Base-by-base conservation (phyloP, 768 basidiomycete species). In the Pleurotus djamor region DNA sequence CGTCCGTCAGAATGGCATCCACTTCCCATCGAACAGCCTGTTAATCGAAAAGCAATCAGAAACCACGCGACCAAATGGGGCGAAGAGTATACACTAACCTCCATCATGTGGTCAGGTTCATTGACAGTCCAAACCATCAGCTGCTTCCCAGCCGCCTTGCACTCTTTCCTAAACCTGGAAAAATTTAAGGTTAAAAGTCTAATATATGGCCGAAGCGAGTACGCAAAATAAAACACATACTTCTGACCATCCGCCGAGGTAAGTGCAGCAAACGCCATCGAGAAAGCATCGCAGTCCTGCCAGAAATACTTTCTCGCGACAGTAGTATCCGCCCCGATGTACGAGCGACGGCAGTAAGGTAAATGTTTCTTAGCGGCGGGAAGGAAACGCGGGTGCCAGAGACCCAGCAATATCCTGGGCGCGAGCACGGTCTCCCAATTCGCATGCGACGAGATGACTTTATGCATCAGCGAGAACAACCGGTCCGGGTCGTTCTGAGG, bases 91-190 rank as follows among this genome's bases (percentile, higher is more conserved):
- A 34, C 4, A 71, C 84, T 45, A 33, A 87, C 91, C 85, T 94
- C 92, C 82, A 92, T 90, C 92, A 94, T 94, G 67, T 94, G 87
- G 57, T 85, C 85, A 8, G 86, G 86, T 48, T 88, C 82, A 68
- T 99, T 99, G 32, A 98, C 96, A 0, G 97, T 99, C 97, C 96
- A 98, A 3, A 94, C 93, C 83, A 96, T 89, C 58, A 98, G 65
- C 64, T 81, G 81, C 81, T 97, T 97, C 16, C 89, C 89, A 0
- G 85, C 85, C 13, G 69, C 77, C 69, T 87, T 86, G 76, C 93
- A 95, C 64, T 95, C 90, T 48, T 78, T 73, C 58, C 88, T 77
- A 78, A 99, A 98, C 76, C 96, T 83, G 65, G 38, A 35, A 57
- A 50, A 56, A 28, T 28, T 28, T 21, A 51, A 57, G 54, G 34